Percentiles rank a stretch among this genome's conserved stretches.
Conservation (phyloP, 148 eudicot genomes). For the Agrostemma githago region DNA sequence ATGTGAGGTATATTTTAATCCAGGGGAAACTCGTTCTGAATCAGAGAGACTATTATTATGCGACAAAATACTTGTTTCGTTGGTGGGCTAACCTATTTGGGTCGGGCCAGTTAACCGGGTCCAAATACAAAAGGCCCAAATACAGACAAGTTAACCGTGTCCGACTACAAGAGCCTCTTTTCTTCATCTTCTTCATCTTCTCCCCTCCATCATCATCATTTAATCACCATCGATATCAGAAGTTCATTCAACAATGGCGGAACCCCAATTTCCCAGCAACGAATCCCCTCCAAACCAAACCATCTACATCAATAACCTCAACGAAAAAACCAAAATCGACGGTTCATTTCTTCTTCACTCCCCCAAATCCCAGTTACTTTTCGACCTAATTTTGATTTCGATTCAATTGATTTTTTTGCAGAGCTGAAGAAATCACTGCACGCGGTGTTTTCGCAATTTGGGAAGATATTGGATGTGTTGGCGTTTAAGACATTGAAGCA, state of each 20-base stretch:
- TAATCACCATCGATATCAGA: background rate
- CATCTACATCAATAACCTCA: conserved; percentile 91
- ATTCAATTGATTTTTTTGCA: conserved; percentile 15
- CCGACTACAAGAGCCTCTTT: no score
- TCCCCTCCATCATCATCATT: no score
- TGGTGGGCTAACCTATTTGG: no score
- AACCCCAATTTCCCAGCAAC: conserved; percentile 30
- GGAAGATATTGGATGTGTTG: conserved; percentile 84
- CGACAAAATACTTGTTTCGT: no score
- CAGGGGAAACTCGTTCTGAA: no score
- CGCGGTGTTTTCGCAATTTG: conserved; percentile 91
- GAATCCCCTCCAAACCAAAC: conserved; percentile 63
- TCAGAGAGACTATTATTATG: no score
- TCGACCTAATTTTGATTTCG: conserved; percentile 9
- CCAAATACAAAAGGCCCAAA: no score
- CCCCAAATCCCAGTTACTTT: no score
- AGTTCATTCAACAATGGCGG: conserved; percentile 52
- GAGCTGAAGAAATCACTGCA: conserved; percentile 81
- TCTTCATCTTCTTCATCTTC: no score
- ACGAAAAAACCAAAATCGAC: conserved; percentile 85
- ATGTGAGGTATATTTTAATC: no score
- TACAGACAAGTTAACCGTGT: no score
- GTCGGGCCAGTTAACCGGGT: no score
- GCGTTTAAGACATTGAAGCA: conserved; percentile 97
- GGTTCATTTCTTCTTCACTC: conserved; percentile 37